Evolutionary conservation across 495 filamentous ascomycete genomes (phyloP).

Genomic region (Xylaria curta): DNA sequence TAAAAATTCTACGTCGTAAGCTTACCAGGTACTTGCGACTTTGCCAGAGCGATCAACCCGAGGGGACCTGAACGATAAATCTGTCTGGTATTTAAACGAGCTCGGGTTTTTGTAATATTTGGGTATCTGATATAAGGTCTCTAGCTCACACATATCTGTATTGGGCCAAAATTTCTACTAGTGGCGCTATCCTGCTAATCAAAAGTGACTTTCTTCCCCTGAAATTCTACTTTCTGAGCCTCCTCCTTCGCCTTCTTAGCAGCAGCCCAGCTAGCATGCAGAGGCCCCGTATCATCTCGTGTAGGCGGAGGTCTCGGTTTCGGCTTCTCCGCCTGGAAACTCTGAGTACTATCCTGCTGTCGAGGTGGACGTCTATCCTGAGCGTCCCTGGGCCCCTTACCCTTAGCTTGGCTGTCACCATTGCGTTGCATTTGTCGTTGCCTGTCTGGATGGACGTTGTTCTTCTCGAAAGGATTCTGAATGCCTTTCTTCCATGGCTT

Average conservation of each 20-base stretch:
- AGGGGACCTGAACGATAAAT: no score
- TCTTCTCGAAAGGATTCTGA: constrained; percentile 37
- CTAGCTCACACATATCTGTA: neutral
- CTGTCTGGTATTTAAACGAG: no score
- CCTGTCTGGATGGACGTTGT: constrained; percentile 35
- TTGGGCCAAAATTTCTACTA: neutral
- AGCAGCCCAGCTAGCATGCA: constrained; percentile 96
- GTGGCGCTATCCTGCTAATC: constrained; percentile 57
- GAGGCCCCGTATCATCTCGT: constrained; percentile 64
- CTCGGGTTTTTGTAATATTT: neutral
- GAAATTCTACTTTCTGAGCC: constrained; percentile 66
- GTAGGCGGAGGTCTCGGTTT: constrained; percentile 49
- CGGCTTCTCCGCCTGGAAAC: constrained; percentile 21
- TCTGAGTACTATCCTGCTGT: constrained; percentile 25
- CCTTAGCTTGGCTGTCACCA: constrained; percentile 17
- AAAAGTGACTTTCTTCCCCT: constrained; percentile 91
- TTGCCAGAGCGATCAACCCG: no score
- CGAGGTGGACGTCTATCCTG: constrained; percentile 28
- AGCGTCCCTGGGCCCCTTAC: neutral
- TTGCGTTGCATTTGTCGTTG: constrained; percentile 32
- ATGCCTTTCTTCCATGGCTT: constrained; percentile 57
- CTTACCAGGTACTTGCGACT: no score
- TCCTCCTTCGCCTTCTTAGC: constrained; percentile 83
- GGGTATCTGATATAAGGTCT: constrained; percentile 24
- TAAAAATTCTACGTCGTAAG: no score